Base-by-base conservation (phyloP, 257 asterid genomes). In the Scutellaria barbata region DNA sequence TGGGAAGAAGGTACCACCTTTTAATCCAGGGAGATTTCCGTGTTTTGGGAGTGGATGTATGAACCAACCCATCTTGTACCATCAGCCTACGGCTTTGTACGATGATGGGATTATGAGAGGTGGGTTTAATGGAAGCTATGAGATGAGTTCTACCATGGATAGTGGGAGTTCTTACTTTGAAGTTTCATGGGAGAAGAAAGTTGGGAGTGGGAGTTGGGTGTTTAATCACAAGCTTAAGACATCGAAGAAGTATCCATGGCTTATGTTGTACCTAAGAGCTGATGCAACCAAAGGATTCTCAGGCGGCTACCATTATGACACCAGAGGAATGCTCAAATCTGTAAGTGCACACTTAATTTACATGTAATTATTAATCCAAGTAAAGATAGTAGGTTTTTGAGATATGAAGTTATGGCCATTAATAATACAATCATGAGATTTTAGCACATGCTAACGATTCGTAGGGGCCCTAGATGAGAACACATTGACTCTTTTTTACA, bases 251-350 rank as follows among this genome's bases (percentile, higher is more conserved):
- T 89, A 89, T 60, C 96, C 96, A 0, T 89, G 96, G 93, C 88
- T 89, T 14, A 89, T 89, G 96, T 63, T 89, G 60, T 89, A 89
- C 79, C 76, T 89, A 1, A 74, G 96, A 81, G 90, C 96, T 5
- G 93, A 89, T 70, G 93, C 96, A 2, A 89, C 93, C 12, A 78
- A 75, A 8, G 96, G 96, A 1, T 87, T 59, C 35, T 87, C 96
- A 6, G 96, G 93, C 3, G 96, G 96, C 55, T 89, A 89, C 78
- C 96, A 83, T 47, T 89, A 89, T 14, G 91, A 81, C 76, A 87
- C 96, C 14, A 66, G 96, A 30, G 96, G 96, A 39, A 79, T 77
- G 83, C 80, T 79, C 25, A 85, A 73, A 70, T 75, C 10, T 9
- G 85, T 82, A 68, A 77, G 79, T 63, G 7, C 47, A 30, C 3